Base-by-base conservation (phyloP, 2,329 filamentous ascomycete genomes). In the Talaromyces sp. region DNA sequence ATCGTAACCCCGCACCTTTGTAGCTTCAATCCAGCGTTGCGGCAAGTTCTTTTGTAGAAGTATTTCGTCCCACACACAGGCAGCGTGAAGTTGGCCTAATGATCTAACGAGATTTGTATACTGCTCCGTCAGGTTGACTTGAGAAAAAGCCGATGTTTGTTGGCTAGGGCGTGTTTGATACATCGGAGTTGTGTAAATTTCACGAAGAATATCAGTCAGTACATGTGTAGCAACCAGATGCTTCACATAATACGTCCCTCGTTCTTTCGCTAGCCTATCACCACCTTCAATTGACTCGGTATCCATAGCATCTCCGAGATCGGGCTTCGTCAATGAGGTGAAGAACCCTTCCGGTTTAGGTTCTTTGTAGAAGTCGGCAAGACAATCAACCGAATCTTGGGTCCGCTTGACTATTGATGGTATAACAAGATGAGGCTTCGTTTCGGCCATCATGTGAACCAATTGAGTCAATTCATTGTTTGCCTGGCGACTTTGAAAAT, bases 31-130 rank as follows among this genome's bases (percentile, higher is more conserved):
- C 83, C 83, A 85, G 19, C 78, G 73, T 47, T 88, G 84, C 1
- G 94, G 92, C 58, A 97, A 89, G 61, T 86, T 83, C 60, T 87
- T 88, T 69, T 90, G 86, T 52, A 97, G 82, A 0, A 89, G 81
- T 41, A 93, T 90, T 69, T 96, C 91, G 76, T 99, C 94, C 76
- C 89, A 89, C n/a, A 96, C 84, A 66, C 92, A 90, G 61, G 89
- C 89, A 49, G 90, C 86, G 69, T 97, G 85, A 16, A 99, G 80
- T 27, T 88, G 88, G 3, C 92, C 93, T 39, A 98, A 84, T 31
- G 88, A 87, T 67, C 87, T 85, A 27, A 96, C 85, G 43, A 97
- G 80, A n/a, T 83, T 79, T 52, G 87, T 82, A 74, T 96, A 96
- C 74, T 92, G 89, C 75, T 98, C 94, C 37, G 89, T 92, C 24